A percentile compares a stretch with the other conserved stretches of the same genome.
Conservation (phyloP, 2,329 filamentous ascomycete species). For the Pseudopyricularia cyperi region DNA sequence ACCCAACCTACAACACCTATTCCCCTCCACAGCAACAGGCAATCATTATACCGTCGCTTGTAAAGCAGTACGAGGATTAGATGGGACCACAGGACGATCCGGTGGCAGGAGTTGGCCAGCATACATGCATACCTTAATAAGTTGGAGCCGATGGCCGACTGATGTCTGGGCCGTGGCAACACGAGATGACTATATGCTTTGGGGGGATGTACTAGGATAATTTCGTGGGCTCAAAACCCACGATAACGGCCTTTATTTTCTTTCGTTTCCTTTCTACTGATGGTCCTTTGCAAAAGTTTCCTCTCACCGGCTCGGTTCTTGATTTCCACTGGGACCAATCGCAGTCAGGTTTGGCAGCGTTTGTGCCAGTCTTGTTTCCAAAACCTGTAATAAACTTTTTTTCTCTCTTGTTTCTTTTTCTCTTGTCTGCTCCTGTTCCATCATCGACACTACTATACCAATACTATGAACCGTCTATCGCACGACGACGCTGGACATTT, state of each 20-base stretch:
- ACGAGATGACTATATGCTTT: not conserved
- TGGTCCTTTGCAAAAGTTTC: constrained; percentile 13
- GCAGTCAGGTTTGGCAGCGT: not conserved
- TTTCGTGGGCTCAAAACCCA: constrained; percentile 3
- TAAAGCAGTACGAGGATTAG: not conserved
- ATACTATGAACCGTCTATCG: not conserved
- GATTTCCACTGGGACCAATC: not conserved
- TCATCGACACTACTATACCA: not conserved
- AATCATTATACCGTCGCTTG: not conserved
- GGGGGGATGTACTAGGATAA: not conserved
- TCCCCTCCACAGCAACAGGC: not conserved
- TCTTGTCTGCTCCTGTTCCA: not conserved
- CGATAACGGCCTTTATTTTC: constrained; percentile 11
- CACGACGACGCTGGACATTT: too few species aligned
- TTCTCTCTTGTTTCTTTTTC: not conserved
- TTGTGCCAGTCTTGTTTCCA: constrained; percentile 1
- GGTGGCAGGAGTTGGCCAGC: not conserved
- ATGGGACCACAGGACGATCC: not conserved
- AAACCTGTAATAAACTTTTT: constrained; percentile 2
- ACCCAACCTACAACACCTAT: not conserved
- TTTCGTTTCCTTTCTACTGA: not conserved
- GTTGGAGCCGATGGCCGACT: not conserved
- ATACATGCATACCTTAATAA: not conserved
- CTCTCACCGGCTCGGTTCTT: not conserved
- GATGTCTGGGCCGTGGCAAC: not conserved